Percentiles rank a stretch among this genome's conserved stretches.
Evolutionary conservation across 192 early-diverging fungal genomes (phyloP).

Genomic region (Rhizoclosmatium sp.): DNA sequence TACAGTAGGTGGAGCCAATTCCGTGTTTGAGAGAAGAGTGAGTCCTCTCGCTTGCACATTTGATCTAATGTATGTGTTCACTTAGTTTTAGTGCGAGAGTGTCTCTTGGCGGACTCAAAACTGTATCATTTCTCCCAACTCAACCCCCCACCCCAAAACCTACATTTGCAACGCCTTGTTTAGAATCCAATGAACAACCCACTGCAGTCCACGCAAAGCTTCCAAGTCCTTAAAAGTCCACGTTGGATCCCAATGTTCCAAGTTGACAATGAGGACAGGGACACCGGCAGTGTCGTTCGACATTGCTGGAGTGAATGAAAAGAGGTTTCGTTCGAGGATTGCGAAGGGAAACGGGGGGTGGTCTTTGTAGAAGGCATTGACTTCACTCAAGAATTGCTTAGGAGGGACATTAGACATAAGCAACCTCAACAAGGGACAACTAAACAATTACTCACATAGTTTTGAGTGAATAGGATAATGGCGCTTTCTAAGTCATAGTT

Average conservation of each 20-base stretch:
- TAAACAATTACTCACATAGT: background rate
- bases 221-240: conserved; percentile 3
- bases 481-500: background rate
- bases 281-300: background rate
- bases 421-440: background rate
- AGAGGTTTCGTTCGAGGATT: conserved; percentile 9
- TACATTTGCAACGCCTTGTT: conserved; percentile 19
- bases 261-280: conserved; percentile 21
- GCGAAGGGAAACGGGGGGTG: conserved; percentile 13
- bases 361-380: background rate
- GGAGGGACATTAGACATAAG: background rate
- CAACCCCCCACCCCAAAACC: background rate
- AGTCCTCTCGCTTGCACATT: conserved; percentile 10
- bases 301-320: background rate
- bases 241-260: conserved; percentile 9
- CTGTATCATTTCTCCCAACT: background rate
- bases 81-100: background rate
- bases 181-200: conserved; percentile 20
- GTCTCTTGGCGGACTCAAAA: background rate
- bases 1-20: background rate
- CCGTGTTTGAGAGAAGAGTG: conserved; percentile 26
- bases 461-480: background rate
- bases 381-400: background rate
- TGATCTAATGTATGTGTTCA: background rate
- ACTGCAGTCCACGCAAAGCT: conserved; percentile 9